Base-by-base conservation (phyloP, 75 land plant genomes). In the Pinus albicaulis region DNA sequence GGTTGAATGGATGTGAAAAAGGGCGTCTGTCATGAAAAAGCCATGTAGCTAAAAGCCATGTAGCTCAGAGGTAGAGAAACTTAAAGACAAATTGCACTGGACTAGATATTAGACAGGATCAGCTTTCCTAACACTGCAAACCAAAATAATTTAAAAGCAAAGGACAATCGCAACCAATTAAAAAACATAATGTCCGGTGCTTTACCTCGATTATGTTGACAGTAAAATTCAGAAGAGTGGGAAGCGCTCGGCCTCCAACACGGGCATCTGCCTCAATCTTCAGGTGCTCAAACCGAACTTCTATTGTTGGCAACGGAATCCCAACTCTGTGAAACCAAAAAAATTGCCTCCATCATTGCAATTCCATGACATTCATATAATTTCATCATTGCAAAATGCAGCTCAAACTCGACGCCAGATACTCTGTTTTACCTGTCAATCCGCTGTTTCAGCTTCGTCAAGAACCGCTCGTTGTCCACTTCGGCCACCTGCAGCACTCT, bases 211-310 rank as follows among this genome's bases (percentile, higher is more conserved):
- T 17, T 0, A 74, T n/a, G 57, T 91, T 87, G 5, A 58, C 7
- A 10, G 41, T 56, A 75, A 81, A 86, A 66, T 95, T 93, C 26
- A 77, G 14, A 26, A 89, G 65, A 1, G 98, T 83, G n/a, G 98
- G 96, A 77, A 90, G 58, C 22, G 89, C 91, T 73, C 98, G 77
- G 76, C 80, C 84, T 26, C 96, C 93, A 4, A 86, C 79, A 77
- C 80, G 73, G 41, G 78, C 87, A 68, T 90, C 88, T 14, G 88
- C 88, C 13, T 85, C 86, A 8, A 93, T 58, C 3, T 31, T 85
- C 64, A 95, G 59, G 76, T 93, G 78, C 85, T 95, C 89, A 59
- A 79, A 93, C 65, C 93, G 74, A 15, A 95, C 96, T 70, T 95
- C 96, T 17, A 95, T 86, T 0, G 86, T 93, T 5, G 98, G 98